These are phyloP conservation scores for Hanseniaspora sp. DNA, from an alignment of 1,139 yeast genomes.

Conservation along the genomic window DNA sequence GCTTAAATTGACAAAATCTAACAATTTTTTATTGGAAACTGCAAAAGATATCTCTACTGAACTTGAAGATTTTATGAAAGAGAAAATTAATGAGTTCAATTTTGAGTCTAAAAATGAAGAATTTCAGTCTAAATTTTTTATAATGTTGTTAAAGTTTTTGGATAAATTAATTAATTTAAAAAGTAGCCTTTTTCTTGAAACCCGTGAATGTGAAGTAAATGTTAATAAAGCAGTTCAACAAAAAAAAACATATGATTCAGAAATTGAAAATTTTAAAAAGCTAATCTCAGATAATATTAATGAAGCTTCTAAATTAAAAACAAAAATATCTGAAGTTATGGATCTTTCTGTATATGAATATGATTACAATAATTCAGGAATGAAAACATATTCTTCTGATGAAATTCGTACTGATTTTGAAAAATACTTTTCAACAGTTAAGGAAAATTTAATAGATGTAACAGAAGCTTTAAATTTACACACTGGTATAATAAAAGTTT, in stretches of 20 bases:
- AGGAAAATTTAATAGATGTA: conserved; percentile 3
- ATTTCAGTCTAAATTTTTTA: too few species aligned
- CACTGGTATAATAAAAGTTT: conserved; percentile 12
- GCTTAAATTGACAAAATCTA: background rate
- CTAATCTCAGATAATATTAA: conserved; percentile 8
- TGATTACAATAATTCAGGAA: background rate
- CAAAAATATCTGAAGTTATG: background rate
- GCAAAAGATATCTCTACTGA: background rate
- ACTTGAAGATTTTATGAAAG: background rate
- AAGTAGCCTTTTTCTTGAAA: background rate
- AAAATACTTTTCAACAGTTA: background rate
- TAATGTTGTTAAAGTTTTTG: too few species aligned
- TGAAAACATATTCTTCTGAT: background rate
- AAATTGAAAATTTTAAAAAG: too few species aligned
- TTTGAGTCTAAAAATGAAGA: background rate
- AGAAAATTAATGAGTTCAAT: background rate
- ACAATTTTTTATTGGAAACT: background rate
- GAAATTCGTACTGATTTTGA: background rate
- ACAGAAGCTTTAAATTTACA: conserved; percentile 1
- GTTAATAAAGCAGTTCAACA: background rate
- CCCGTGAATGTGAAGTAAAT: too few species aligned
- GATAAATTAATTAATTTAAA: conserved; percentile 15
- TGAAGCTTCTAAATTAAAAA: background rate
- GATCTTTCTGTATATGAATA: background rate
- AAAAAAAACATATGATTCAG: conserved; percentile 10